Base-by-base conservation (phyloP, 208 protist genomes). In the Trichomonas vaginalis region DNA sequence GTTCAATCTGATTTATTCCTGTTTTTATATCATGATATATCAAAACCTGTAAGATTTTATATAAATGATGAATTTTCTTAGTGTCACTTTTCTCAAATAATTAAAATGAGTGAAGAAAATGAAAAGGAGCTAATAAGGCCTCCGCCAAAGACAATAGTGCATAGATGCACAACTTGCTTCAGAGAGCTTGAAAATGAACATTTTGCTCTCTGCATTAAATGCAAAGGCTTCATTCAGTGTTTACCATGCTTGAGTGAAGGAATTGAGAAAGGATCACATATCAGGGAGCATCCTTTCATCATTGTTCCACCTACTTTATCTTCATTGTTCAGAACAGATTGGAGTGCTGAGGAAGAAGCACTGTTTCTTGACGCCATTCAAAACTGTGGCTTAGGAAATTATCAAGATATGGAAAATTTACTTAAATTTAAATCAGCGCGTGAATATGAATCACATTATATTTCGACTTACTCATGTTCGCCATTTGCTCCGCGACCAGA, bases 401-500 rank as follows among this genome's bases (percentile, higher is more conserved):
- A 23, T 17, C 17, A 35, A 3, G 86, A 92, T 0, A 51, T 92
- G 15, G 42, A 42, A 8, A 10, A 14, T 48, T 0, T 42, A 48
- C 0, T 92, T 35, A 46, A 92, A 39, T 48, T 45, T 8, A 92
- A 92, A 32, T 39, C 86, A 39, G 27, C 86, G 17, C 10, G 12
- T 9, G 86, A 92, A 92, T 92, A 45, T 47, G 86, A 92, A 49
- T 23, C 35, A 51, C 86, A 92, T 51, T 92, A 92, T 92, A 48
- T 92, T 51, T 42, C 12, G 17, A 92, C 86, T 21, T 92, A 51
- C n/a, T 48, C 51, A 39, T 23, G 14, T 39, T 35, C 45, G 0
- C 23, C 23, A 49, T 39, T 9, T 51, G 39, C 86, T 35, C 86
- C 86, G 37, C 21, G 47, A 23, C 82, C 82, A 4, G 82, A 88